These are phyloP conservation scores for Otatea glauca DNA, from an alignment of 176 grass and related monocot species.

Conservation along the genomic window DNA sequence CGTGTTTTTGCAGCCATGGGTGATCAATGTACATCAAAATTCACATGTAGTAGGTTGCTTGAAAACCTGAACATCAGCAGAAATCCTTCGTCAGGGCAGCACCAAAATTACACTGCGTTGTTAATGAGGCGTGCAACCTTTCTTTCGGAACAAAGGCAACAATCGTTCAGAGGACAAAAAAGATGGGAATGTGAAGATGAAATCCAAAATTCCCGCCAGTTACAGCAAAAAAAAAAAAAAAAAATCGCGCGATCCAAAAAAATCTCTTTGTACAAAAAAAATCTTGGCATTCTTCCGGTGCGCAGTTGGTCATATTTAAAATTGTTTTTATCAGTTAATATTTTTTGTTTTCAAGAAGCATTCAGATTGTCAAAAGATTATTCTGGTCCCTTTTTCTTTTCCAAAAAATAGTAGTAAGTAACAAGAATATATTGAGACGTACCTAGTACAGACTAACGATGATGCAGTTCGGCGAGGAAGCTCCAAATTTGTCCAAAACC, in stretches of 20 bases:
- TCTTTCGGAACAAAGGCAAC: not conserved
- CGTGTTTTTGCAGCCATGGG: conserved; percentile 43
- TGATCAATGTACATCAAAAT: conserved; percentile 36
- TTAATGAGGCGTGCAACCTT: not conserved
- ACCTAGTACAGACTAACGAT: not conserved
- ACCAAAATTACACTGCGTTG: not conserved
- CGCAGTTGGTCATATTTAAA: no score
- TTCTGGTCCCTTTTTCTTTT: not conserved
- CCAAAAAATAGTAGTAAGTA: not conserved
- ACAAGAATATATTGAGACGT: not conserved
- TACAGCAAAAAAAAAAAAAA: no score
- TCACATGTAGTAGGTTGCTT: conserved; percentile 12
- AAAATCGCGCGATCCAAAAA: no score
- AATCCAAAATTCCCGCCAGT: no score
- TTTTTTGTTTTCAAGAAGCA: not conserved
- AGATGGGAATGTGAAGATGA: not conserved
- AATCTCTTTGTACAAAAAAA: no score
- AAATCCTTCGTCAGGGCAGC: not conserved
- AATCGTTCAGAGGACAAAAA: not conserved
- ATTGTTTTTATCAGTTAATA: not conserved
- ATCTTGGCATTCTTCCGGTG: no score
- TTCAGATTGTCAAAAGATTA: not conserved
- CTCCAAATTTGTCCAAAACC: not conserved
- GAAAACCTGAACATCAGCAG: not conserved
- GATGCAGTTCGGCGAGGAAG: not conserved